Conservation (phyloP, 192 early-diverging fungal species). For the Chytriomyces confervae region DNA sequence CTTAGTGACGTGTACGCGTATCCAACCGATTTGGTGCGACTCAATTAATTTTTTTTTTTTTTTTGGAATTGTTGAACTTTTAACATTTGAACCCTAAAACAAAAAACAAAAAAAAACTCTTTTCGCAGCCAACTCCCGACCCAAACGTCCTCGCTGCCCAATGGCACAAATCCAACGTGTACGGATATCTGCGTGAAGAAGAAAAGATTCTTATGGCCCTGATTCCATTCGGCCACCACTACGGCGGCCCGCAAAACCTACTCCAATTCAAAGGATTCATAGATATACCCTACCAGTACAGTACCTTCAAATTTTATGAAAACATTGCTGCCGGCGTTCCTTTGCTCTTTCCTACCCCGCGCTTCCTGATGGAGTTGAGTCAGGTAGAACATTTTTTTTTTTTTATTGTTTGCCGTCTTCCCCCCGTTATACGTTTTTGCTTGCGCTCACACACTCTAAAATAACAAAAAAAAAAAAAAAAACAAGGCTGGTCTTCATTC, state of each 20-base stretch:
- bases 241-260: slow-evolving; percentile 19
- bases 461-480: not conserved
- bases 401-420: not conserved
- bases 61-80: not conserved
- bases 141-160: not conserved
- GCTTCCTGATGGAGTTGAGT: slow-evolving; percentile 16
- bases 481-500: not conserved
- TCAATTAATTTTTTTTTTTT: not conserved
- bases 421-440: not conserved
- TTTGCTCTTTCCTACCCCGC: slow-evolving; percentile 6
- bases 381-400: not conserved
- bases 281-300: slow-evolving; percentile 28
- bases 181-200: not conserved
- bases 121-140: slow-evolving; percentile 7
- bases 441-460: not conserved
- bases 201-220: not conserved
- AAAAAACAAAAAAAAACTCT: not conserved
- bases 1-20: not conserved
- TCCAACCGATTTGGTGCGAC: slow-evolving; percentile 18
- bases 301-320: slow-evolving; percentile 34
- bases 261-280: slow-evolving; percentile 28
- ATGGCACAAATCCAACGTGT: slow-evolving; percentile 7
- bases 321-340: slow-evolving; percentile 26
- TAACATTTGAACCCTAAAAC: not conserved
- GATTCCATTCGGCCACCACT: slow-evolving; percentile 21